Percentiles rank a stretch among this genome's conserved stretches.
Conservation (phyloP, 306 rosid species). For the Pterocarpus macrocarpus region DNA sequence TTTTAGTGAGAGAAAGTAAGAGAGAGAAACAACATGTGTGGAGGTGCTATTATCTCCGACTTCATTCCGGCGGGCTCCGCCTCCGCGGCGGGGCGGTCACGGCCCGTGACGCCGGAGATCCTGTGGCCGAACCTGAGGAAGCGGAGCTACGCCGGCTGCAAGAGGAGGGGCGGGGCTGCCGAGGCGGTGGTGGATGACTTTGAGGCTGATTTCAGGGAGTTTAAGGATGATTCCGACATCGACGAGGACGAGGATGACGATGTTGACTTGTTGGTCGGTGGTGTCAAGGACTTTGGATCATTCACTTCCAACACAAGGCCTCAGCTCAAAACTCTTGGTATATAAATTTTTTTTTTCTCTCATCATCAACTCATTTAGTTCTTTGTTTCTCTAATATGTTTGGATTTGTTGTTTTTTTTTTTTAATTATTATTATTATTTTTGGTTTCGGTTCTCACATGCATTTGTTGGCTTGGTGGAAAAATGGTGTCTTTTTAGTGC, state of each 20-base stretch:
- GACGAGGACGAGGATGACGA: constrained; percentile 54
- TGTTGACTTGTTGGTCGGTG: constrained; percentile 53
- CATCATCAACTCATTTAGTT: background rate
- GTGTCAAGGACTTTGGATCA: constrained; percentile 58
- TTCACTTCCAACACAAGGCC: constrained; percentile 45
- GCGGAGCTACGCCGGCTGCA: constrained; percentile 45
- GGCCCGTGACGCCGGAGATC: constrained; percentile 67
- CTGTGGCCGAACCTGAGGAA: constrained; percentile 80
- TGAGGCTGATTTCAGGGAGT: constrained; percentile 84
- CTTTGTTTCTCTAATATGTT: background rate
- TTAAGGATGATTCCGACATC: constrained; percentile 87
- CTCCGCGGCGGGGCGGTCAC: constrained; percentile 33
- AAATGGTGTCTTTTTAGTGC: background rate
- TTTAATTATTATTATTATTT: background rate
- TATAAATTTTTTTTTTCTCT: background rate
- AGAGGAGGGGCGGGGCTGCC: constrained; percentile 48
- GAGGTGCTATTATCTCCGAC: constrained; percentile 96
- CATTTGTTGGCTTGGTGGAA: constrained; percentile 30
- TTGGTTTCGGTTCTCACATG: background rate
- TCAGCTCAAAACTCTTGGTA: constrained; percentile 60
- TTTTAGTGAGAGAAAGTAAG: background rate
- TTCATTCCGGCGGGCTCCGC: constrained; percentile 64
- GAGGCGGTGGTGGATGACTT: constrained; percentile 68
- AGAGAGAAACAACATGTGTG: constrained; percentile 67
- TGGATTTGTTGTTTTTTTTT: background rate